These are phyloP conservation scores for Filosporella fistucella DNA, from an alignment of 495 filamentous ascomycete species.

Conservation along the genomic window DNA sequence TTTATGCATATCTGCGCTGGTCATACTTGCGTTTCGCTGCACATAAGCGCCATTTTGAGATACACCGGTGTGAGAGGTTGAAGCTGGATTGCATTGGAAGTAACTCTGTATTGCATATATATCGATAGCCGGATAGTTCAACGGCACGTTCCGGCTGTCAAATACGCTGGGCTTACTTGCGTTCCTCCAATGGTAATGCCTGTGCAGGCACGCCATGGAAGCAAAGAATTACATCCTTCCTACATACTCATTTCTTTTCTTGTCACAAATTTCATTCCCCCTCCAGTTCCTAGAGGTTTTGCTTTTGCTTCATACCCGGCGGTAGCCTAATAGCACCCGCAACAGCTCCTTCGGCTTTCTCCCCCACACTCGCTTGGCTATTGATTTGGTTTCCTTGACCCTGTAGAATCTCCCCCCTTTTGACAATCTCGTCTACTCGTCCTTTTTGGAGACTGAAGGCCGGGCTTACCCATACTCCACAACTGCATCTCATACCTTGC, in stretches of 20 bases:
- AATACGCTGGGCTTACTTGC: too few relatives aligned
- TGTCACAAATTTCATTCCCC: too few relatives aligned
- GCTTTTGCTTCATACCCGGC: constrained; percentile 20
- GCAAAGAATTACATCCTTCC: too few relatives aligned
- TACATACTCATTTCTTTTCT: too few relatives aligned
- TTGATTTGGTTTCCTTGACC: constrained; percentile 4
- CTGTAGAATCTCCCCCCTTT: constrained; percentile 5
- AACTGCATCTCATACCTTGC: constrained; percentile 92
- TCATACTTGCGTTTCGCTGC: neutral
- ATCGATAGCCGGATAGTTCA: too few relatives aligned
- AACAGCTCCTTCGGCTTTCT: neutral
- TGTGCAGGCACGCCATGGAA: too few relatives aligned
- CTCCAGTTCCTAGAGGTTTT: constrained; percentile 9
- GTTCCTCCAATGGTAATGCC: too few relatives aligned
- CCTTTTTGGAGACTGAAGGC: constrained; percentile 79
- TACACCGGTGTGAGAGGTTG: too few relatives aligned
- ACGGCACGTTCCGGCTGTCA: too few relatives aligned
- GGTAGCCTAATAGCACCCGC: constrained; percentile 20
- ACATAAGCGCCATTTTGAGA: neutral
- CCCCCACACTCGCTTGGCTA: neutral
- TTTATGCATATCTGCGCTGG: constrained; percentile 12
- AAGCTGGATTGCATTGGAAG: too few relatives aligned
- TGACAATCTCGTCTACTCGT: constrained; percentile 66
- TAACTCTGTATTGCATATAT: too few relatives aligned
- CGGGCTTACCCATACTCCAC: constrained; percentile 86